phyloP scores from a whole-genome alignment of 257 asterid species.

The Cinchona pubescens region DNA sequence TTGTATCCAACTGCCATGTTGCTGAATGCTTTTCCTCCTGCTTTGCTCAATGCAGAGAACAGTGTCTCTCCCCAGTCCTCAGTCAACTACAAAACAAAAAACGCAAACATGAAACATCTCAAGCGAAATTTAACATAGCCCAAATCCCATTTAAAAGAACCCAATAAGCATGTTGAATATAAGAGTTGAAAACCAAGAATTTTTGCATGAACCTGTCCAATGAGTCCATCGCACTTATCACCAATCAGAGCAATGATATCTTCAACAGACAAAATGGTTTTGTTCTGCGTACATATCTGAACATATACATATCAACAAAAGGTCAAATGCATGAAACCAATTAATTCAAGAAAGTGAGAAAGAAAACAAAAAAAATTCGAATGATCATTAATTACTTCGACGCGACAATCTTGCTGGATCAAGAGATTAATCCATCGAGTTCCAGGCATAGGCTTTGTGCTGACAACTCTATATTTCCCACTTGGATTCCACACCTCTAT shows the following conservation, averaged over 20 bases:
- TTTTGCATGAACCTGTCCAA: constrained; percentile 68
- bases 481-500: constrained; percentile 85
- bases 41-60: constrained; percentile 84
- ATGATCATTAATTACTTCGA: constrained; percentile 78
- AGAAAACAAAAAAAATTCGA: too few species aligned
- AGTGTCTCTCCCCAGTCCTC: constrained; percentile 94
- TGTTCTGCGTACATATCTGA: constrained; percentile 82
- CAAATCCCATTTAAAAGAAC: background rate
- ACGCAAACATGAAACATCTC: background rate
- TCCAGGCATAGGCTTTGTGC: constrained; percentile 96
- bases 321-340: background rate
- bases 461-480: constrained; percentile 86
- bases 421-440: constrained; percentile 87
- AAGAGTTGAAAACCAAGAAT: background rate
- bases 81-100: constrained; percentile 49
- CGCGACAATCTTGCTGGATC: constrained; percentile 85
- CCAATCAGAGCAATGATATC: constrained; percentile 84
- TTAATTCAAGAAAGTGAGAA: background rate
- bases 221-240: constrained; percentile 83
- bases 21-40: constrained; percentile 95
- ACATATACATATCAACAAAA: background rate
- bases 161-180: background rate
- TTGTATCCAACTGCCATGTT: constrained; percentile 99
- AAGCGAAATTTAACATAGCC: background rate
- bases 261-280: constrained; percentile 87